Evolutionary conservation across 768 basidiomycete genomes (phyloP), one percentile per base, ranked within the genome.

Genomic region (Naematelia aurantialba): DNA sequence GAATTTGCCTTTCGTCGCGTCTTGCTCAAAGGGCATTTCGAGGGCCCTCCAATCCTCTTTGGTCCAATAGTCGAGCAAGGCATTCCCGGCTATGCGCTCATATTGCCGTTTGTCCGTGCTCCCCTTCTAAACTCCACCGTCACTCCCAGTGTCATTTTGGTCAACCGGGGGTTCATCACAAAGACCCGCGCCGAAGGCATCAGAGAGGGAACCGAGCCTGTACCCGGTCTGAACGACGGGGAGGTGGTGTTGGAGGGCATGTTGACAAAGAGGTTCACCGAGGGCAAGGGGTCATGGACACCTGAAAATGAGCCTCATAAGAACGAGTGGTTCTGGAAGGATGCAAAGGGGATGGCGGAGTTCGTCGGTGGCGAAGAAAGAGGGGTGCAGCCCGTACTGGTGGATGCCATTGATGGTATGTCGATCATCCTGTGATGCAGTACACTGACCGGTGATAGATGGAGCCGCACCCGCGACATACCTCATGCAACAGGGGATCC

Each of bases 1-100:
- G 90, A 97, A 52, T 96, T 94, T 72, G 81, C 85, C 8, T 98
- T 85, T 78, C 86, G 96, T 24, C 87, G 89, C 74, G 93, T 99
- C 22, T 73, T 82, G 22, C 77, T 92, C 13, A 82, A 80, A 60
- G 96, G 96, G 11, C 82, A 66, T 65, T 92, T 91, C 86, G 86
- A 89, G 67, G 84, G 87, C 70, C 80, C 81, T 2, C 88, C 88
- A 21, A 86, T 99, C 79, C 75, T 93, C 30, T 77, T 98, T 4
- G 86, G 86, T 14, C 96, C 94, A 22, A 85, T 88, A 58, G 88
- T 90, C n/a, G 82, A 86, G 45, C 91, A 96, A 57, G 89, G 91
- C n/a, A 81, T 84, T 21, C 85, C 87, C 65, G 52, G 52, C 27
- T 89, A 87, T 66, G 86, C 94, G 62, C 82, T 98, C 25, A 80